Conservation (phyloP, 768 basidiomycete genomes). For the Lactifluus hygrophoroides region DNA sequence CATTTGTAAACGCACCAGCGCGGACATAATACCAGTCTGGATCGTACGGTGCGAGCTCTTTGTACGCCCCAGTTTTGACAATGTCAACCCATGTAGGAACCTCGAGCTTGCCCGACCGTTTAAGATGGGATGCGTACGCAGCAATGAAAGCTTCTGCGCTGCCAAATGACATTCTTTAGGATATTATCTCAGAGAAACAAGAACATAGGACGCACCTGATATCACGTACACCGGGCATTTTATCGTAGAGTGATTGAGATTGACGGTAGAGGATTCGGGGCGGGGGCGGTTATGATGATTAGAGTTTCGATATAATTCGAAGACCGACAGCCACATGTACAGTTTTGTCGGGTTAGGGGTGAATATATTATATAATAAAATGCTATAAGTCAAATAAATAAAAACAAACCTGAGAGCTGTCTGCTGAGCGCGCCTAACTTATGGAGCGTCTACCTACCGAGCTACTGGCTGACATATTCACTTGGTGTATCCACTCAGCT, state of each 20-base stretch:
- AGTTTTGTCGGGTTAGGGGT: conserved; percentile 9
- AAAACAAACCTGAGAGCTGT: not conserved
- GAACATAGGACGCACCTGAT: conserved; percentile 30
- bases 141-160: conserved; percentile 92
- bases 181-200: not conserved
- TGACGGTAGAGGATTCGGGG: no score
- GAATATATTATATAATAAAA: conserved; percentile 9
- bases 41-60: conserved; percentile 98
- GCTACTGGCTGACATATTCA: conserved; percentile 55
- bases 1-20: conserved; percentile 60
- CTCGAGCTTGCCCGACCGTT: conserved; percentile 98
- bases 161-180: conserved; percentile 9
- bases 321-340: conserved; percentile 17
- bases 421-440: not conserved
- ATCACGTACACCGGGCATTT: conserved; percentile 42
- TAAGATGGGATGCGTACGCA: conserved; percentile 93
- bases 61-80: conserved; percentile 96
- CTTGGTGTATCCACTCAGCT: conserved; percentile 25
- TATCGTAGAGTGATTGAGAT: conserved; percentile 19
- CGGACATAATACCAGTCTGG: conserved; percentile 99
- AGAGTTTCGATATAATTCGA: conserved; percentile 12
- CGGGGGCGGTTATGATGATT: conserved; percentile 14
- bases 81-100: conserved; percentile 97
- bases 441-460: conserved; percentile 45
- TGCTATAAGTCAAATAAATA: not conserved